Percentiles rank a stretch among this genome's conserved stretches.
Conservation (phyloP, 177 flowering plant genomes). For the Vitis hybrid region DNA sequence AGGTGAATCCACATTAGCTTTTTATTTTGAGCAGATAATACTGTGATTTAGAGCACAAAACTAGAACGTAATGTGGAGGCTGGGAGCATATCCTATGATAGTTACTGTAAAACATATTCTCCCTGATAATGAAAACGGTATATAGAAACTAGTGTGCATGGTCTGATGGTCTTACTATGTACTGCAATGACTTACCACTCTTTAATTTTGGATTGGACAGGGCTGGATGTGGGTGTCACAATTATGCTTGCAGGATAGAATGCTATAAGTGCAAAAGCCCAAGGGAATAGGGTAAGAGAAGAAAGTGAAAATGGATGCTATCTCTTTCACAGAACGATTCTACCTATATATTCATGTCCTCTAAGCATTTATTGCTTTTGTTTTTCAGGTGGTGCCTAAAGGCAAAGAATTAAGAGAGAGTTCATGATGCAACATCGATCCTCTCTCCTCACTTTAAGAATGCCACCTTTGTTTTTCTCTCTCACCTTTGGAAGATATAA, state of each 20-base stretch:
- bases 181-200: neutral
- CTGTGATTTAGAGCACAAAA: neutral
- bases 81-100: too few relatives aligned
- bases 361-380: neutral
- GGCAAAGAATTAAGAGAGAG: neutral
- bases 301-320: too few relatives aligned
- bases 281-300: constrained; percentile 41
- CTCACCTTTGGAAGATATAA: neutral
- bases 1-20: constrained; percentile 25
- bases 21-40: neutral
- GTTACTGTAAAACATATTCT: too few relatives aligned
- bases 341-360: neutral
- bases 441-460: neutral
- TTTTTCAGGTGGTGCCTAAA: constrained; percentile 22
- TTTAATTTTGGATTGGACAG: constrained; percentile 14
- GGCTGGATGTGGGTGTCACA: constrained; percentile 53
- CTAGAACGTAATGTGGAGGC: neutral
- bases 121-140: neutral
- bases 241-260: constrained; percentile 62
- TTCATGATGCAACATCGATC: too few relatives aligned
- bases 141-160: too few relatives aligned
- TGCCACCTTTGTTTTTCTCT: neutral
- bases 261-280: constrained; percentile 61
- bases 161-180: too few relatives aligned
- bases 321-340: too few relatives aligned